phyloP scores from a whole-genome alignment of 1,284 basidiomycete genomes.

The Retiboletus flavoniger region DNA sequence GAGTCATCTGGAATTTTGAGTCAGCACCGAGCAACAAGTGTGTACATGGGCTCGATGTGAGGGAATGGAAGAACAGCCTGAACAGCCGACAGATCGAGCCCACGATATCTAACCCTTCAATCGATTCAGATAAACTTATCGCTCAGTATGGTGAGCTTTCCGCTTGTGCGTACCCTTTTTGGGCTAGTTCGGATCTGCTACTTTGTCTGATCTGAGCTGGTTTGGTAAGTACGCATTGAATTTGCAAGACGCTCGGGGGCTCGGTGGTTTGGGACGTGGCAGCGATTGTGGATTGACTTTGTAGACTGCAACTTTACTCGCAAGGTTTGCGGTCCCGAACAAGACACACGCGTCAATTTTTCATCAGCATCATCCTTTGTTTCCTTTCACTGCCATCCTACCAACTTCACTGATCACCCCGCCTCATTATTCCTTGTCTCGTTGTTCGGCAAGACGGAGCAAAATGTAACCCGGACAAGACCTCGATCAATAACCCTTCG shows the following conservation, averaged over 20 bases:
- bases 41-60: neutral
- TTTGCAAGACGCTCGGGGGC: neutral
- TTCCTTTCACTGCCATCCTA: neutral
- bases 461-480: neutral
- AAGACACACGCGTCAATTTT: neutral
- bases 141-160: neutral
- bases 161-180: neutral
- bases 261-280: neutral
- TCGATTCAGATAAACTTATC: slow-evolving; percentile 4
- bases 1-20: neutral
- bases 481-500: neutral
- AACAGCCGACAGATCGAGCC: neutral
- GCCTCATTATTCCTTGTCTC: neutral
- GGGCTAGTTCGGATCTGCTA: neutral
- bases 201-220: slow-evolving; percentile 8
- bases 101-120: neutral
- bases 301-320: too few species aligned
- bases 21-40: neutral
- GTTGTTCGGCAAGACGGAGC: neutral
- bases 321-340: neutral
- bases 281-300: neutral
- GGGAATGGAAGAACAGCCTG: neutral
- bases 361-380: neutral
- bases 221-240: slow-evolving; percentile 2
- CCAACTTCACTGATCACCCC: neutral